Conservation (phyloP, 257 asterid species). For the Orobanche coerulescens region DNA sequence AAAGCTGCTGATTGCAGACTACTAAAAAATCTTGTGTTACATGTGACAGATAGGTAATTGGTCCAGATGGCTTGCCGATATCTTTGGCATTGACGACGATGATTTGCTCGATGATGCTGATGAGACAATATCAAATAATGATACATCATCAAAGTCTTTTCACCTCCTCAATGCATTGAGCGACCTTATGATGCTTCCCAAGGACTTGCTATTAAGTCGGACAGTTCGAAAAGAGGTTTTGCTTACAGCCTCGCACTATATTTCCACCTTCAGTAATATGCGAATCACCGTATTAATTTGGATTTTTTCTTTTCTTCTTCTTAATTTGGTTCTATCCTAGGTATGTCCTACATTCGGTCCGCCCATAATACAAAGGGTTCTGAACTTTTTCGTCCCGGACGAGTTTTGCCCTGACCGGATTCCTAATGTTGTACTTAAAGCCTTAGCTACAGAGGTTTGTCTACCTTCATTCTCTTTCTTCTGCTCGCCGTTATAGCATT, state of each 20-base stretch:
- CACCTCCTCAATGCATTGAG: slow-evolving; percentile 71
- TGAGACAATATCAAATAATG: slow-evolving; percentile 25
- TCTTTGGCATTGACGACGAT: slow-evolving; percentile 55
- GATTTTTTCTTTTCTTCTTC: slow-evolving; percentile 4
- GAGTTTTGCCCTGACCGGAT: slow-evolving; percentile 77
- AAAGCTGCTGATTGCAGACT: neutral
- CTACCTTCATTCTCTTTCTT: neutral
- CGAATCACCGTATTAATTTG: slow-evolving; percentile 1
- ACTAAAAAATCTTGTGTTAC: neutral
- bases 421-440: slow-evolving; percentile 60
- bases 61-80: slow-evolving; percentile 81
- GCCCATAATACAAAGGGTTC: slow-evolving; percentile 60
- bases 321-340: slow-evolving; percentile 36
- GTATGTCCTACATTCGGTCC: slow-evolving; percentile 71
- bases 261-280: neutral
- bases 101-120: slow-evolving; percentile 36
- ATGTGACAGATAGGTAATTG: slow-evolving; percentile 70
- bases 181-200: slow-evolving; percentile 95
- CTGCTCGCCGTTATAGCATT: neutral
- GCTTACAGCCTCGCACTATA: slow-evolving; percentile 10
- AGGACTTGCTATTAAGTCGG: slow-evolving; percentile 64
- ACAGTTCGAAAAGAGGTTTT: slow-evolving; percentile 67
- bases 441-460: slow-evolving; percentile 59
- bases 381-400: slow-evolving; percentile 56
- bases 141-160: slow-evolving; percentile 48